Conservation (phyloP, 2,329 filamentous ascomycete species). For the Trichoderma afroharzianum region DNA sequence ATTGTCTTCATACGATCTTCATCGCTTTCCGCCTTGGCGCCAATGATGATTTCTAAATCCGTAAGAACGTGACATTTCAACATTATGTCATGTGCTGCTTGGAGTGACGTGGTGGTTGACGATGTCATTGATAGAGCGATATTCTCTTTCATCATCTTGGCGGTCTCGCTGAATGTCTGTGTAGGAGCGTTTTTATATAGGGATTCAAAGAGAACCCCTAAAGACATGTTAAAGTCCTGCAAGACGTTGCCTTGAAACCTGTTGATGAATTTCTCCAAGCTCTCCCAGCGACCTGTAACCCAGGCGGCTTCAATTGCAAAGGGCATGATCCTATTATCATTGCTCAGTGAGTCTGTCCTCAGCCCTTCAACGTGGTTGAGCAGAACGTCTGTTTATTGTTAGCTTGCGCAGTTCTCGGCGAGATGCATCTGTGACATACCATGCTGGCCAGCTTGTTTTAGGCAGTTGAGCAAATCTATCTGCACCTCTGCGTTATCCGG, state of each 20-base stretch:
- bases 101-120: slow-evolving; percentile 74
- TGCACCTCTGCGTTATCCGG: slow-evolving; percentile 76
- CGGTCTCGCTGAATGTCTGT: slow-evolving; percentile 49
- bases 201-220: slow-evolving; percentile 61
- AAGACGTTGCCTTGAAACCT: slow-evolving; percentile 47
- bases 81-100: slow-evolving; percentile 79
- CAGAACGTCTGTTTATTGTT: slow-evolving; percentile 61
- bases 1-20: slow-evolving; percentile 35
- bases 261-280: slow-evolving; percentile 63
- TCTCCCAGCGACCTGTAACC: slow-evolving; percentile 79
- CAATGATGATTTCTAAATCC: slow-evolving; percentile 76
- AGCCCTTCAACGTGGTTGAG: slow-evolving; percentile 84
- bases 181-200: slow-evolving; percentile 52
- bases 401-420: slow-evolving; percentile 14
- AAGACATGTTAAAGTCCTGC: slow-evolving; percentile 74
- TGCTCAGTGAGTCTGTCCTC: slow-evolving; percentile 46
- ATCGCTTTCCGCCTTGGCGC: slow-evolving; percentile 41
- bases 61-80: slow-evolving; percentile 82
- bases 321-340: slow-evolving; percentile 64
- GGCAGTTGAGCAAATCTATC: slow-evolving; percentile 76
- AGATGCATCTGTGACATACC: slow-evolving; percentile 48
- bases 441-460: slow-evolving; percentile 94
- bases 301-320: slow-evolving; percentile 90
- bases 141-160: slow-evolving; percentile 64
- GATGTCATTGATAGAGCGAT: slow-evolving; percentile 72